phyloP scores from a whole-genome alignment of 2,329 filamentous ascomycete genomes.

The Nemania sp. region DNA sequence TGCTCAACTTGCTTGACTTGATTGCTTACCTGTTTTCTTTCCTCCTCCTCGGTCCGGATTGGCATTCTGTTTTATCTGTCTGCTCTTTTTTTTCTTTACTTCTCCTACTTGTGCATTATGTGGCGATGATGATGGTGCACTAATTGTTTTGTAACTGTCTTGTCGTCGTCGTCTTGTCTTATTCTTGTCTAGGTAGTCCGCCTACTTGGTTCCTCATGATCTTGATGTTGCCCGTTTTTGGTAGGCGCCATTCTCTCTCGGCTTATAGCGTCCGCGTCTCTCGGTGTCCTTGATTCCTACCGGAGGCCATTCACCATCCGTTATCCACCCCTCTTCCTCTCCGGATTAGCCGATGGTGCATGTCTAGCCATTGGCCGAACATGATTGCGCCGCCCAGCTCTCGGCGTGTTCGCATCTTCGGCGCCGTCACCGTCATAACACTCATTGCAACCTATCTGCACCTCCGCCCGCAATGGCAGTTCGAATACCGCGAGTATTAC shows the following conservation, averaged over 20 bases:
- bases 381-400: constrained; percentile 51
- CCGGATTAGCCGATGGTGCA: not conserved
- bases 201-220: constrained; percentile 21
- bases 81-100: not conserved
- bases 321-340: not conserved
- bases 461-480: constrained; percentile 46
- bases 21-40: too few species aligned
- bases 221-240: constrained; percentile 29
- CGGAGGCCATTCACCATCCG: not conserved
- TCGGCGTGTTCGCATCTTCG: constrained; percentile 49
- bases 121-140: constrained; percentile 18
- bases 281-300: constrained; percentile 4
- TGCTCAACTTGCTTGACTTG: constrained; percentile 6
- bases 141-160: constrained; percentile 8
- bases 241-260: constrained; percentile 14
- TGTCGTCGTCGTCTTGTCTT: not conserved
- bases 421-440: constrained; percentile 42
- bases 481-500: constrained; percentile 50
- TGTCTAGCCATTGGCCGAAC: not conserved
- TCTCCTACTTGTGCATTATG: constrained; percentile 17
- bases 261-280: constrained; percentile 9
- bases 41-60: not conserved
- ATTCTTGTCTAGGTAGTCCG: constrained; percentile 22
- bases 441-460: constrained; percentile 46
- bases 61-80: constrained; percentile 8